Evolutionary conservation across 1,284 basidiomycete genomes (phyloP), one percentile per base, ranked within the genome.

Genomic region (Ceratobasidium sp.): DNA sequence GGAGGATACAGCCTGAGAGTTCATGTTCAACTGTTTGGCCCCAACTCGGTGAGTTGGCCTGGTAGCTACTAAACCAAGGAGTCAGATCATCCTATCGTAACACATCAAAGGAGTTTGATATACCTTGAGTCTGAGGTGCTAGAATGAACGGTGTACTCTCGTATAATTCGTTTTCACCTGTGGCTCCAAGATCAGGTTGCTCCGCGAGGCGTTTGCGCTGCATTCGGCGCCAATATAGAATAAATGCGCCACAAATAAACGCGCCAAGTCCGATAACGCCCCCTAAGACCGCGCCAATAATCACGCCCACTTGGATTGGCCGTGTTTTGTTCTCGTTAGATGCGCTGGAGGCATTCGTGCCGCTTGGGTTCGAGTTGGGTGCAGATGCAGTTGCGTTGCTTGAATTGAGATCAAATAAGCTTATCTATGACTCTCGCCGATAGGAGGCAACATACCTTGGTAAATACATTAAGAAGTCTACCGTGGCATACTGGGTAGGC

Each of bases 391-490:
- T 63, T 13, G 13, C 33, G 39, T 40, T 40, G 33, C 39, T 63
- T 15, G 60, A 63, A 18, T 3, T 13, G 6, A 26, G 5, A 7
- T 60, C 7, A 10, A 33, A 6, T 60, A 2, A 28, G 58, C 6
- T 60, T 28, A 60, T 33, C 20, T 26, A 26, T 15, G 5, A n/a
- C 13, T 60, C 13, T 46, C 6, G 44, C 44, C 13, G 44, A 13
- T 13, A 13, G 44, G 13, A 13, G 44, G 44, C 44, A 33, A 67
- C 69, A 2, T 26, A 72, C 69, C 69, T 72, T 3, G 69, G 69
- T 28, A 60, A 6, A 60, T 73, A 63, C 42, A 26, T 53, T 42
- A 73, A 63, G 26, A 73, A 73, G 28, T 73, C 71, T 3, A 73
- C 5, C 15, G 42, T 73, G 44, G 33, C 71, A 39, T 63, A 53